Evolutionary conservation across 192 early-diverging fungal genomes (phyloP).

Genomic region (Entomortierella beljakovae): DNA sequence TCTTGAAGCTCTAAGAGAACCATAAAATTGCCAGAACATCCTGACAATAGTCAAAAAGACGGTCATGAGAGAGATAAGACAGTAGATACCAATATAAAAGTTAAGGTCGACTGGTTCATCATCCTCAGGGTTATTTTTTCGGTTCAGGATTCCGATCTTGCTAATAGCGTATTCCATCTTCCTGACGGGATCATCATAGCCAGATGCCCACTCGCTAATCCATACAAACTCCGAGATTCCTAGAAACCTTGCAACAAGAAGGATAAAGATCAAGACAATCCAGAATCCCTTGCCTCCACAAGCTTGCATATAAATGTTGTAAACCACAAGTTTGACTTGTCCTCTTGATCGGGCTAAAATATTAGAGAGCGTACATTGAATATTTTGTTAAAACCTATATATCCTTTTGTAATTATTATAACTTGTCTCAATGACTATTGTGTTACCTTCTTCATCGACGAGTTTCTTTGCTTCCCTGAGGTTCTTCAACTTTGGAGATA

Average conservation of each 20-base stretch:
- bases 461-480: constrained; percentile 52
- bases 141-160: constrained; percentile 1
- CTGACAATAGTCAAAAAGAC: constrained; percentile 54
- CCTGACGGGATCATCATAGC: background rate
- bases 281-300: constrained; percentile 73
- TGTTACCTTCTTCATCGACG: constrained; percentile 60
- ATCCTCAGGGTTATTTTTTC: background rate
- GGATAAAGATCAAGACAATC: constrained; percentile 60
- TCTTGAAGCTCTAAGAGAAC: constrained; percentile 69
- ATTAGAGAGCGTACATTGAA: no score
- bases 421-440: background rate
- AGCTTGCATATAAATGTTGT: constrained; percentile 78
- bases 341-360: constrained; percentile 77
- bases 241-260: constrained; percentile 58
- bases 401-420: no score
- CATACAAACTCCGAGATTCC: constrained; percentile 72
- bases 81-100: constrained; percentile 72
- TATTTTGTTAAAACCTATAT: no score
- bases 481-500: constrained; percentile 15
- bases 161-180: background rate
- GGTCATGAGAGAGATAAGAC: constrained; percentile 57
- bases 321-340: constrained; percentile 79
- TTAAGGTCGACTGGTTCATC: constrained; percentile 37
- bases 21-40: constrained; percentile 58
- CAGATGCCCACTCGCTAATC: constrained; percentile 69